These are phyloP conservation scores for Cordyceps tenuipes DNA, from an alignment of 2,329 filamentous ascomycete genomes.

Conservation along the genomic window DNA sequence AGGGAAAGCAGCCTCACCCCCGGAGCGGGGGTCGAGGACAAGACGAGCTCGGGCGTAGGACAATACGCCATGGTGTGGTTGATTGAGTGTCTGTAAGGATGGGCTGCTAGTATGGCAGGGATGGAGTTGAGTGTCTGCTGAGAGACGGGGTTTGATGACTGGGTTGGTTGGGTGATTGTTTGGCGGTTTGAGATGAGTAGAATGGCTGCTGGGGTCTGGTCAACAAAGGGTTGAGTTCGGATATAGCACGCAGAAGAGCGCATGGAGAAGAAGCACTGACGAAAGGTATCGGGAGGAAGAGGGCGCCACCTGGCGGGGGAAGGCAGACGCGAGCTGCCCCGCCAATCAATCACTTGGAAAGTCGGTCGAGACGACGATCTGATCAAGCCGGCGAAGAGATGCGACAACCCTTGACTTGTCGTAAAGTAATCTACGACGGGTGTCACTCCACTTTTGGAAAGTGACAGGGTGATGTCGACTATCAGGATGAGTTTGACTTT, in stretches of 20 bases:
- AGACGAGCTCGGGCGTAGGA: conserved; percentile 8
- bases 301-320: background rate
- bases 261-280: background rate
- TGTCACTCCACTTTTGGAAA: conserved; percentile 6
- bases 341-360: background rate
- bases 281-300: background rate
- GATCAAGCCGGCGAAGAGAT: background rate
- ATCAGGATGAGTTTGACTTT: background rate
- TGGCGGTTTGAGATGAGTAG: too few relatives aligned
- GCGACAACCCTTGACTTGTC: background rate
- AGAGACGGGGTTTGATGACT: background rate
- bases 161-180: too few relatives aligned
- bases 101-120: background rate
- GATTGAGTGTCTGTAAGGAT: too few relatives aligned
- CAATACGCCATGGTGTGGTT: background rate
- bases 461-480: background rate
- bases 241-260: background rate
- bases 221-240: background rate
- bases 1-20: conserved; percentile 37
- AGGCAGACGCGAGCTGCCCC: background rate
- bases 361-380: background rate
- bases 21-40: conserved; percentile 19
- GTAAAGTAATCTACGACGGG: background rate
- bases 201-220: too few relatives aligned
- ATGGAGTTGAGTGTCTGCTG: background rate